Evolutionary conservation across 163 green algal species (phyloP).

Genomic region (Scenedesmus sp.): DNA sequence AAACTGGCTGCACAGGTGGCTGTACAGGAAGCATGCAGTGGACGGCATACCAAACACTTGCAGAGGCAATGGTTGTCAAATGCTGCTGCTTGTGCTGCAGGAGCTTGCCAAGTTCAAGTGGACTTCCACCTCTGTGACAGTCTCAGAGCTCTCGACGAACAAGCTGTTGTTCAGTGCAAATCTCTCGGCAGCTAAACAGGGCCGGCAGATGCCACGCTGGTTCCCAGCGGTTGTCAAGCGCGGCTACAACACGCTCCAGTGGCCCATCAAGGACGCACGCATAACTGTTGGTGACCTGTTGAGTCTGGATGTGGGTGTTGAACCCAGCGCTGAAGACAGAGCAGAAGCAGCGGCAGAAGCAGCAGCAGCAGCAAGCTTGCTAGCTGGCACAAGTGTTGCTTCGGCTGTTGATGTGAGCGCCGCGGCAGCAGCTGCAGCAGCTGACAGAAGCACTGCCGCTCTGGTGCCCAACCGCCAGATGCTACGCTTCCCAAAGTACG

Average conservation of each 20-base stretch:
- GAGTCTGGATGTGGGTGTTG: not conserved
- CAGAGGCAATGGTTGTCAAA: not conserved
- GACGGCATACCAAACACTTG: no score
- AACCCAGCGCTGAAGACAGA: not conserved
- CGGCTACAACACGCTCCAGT: not conserved
- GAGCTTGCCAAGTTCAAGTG: slow-evolving; percentile 2
- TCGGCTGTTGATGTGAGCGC: not conserved
- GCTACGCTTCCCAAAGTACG: not conserved
- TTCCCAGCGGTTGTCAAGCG: not conserved
- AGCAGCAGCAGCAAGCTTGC: not conserved
- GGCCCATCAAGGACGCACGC: not conserved
- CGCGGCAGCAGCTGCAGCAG: not conserved
- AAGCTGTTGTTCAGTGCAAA: not conserved
- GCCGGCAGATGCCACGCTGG: not conserved
- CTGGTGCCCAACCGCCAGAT: not conserved
- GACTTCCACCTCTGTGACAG: not conserved
- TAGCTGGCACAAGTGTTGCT: not conserved
- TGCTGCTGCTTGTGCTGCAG: slow-evolving; percentile 18
- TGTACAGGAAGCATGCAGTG: no score
- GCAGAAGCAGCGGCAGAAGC: not conserved
- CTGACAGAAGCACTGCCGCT: not conserved
- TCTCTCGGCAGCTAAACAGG: not conserved
- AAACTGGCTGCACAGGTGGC: no score
- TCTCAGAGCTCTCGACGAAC: not conserved
- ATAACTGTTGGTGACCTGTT: not conserved